Conservation (phyloP, 164 flowering plant species). For the Taxillus chinensis region DNA sequence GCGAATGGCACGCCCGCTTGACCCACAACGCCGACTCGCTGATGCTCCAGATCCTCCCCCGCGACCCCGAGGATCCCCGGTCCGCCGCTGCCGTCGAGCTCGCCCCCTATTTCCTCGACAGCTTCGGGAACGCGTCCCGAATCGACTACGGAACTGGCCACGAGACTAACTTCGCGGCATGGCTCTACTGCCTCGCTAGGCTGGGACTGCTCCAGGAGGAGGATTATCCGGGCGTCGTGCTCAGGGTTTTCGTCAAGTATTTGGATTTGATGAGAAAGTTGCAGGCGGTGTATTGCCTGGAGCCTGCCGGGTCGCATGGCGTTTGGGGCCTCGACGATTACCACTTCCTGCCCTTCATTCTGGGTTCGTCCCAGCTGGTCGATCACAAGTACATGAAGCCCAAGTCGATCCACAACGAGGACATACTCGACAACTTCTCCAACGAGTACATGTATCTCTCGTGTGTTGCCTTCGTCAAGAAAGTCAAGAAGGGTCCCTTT, state of each 20-base stretch:
- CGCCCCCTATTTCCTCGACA: constrained; percentile 48
- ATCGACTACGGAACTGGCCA: constrained; percentile 75
- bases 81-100: constrained; percentile 30
- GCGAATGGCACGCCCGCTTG: constrained; percentile 66
- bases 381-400: constrained; percentile 99
- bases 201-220: constrained; percentile 57
- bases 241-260: constrained; percentile 70
- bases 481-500: constrained; percentile 86
- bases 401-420: constrained; percentile 86
- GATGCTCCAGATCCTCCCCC: constrained; percentile 27
- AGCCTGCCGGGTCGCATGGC: constrained; percentile 97
- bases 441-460: constrained; percentile 71
- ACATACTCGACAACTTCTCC: constrained; percentile 75
- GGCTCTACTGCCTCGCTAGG: constrained; percentile 53
- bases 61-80: constrained; percentile 11
- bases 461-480: constrained; percentile 67
- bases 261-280: constrained; percentile 79
- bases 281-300: constrained; percentile 62
- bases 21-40: constrained; percentile 19
- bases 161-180: constrained; percentile 67
- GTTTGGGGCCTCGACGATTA: constrained; percentile 98
- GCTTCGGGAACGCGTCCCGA: constrained; percentile 51
- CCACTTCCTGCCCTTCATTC: constrained; percentile 88
- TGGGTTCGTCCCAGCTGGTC: constrained; percentile 89
- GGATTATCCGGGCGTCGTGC: constrained; percentile 68